A percentile compares a stretch with the other conserved stretches of the same genome.
These are phyloP conservation scores for Sclerotinia glacialis DNA, from an alignment of 2,329 filamentous ascomycete genomes.

Conservation along the genomic window DNA sequence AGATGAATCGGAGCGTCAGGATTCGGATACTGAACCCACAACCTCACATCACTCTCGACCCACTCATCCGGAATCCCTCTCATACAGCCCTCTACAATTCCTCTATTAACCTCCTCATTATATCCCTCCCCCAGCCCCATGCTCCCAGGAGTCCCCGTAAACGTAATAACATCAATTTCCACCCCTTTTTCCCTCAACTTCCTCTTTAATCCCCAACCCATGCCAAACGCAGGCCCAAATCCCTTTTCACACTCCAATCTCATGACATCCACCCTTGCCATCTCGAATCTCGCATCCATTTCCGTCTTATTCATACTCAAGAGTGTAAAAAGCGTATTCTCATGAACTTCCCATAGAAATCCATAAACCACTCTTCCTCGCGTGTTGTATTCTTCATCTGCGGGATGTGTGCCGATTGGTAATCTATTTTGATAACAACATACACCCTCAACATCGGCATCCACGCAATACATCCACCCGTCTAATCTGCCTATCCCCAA, in stretches of 20 bases:
- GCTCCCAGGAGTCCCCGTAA: neutral
- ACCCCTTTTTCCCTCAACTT: neutral
- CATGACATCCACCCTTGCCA: neutral
- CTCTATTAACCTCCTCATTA: constrained; percentile 6
- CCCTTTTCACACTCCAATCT: neutral
- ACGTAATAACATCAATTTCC: neutral
- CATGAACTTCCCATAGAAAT: neutral
- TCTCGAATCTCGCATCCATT: neutral
- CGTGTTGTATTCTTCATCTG: neutral
- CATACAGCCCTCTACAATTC: constrained; percentile 13
- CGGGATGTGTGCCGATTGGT: neutral
- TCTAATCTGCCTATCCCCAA: neutral
- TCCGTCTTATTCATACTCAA: neutral
- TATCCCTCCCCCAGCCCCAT: neutral
- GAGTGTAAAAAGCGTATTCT: neutral
- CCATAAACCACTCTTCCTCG: neutral
- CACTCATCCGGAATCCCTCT: constrained; percentile 8
- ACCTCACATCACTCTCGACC: constrained; percentile 16
- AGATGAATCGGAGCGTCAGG: neutral
- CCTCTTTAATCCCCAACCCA: constrained; percentile 8
- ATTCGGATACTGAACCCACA: neutral
- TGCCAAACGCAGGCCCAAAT: neutral
- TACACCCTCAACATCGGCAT: neutral
- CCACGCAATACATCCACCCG: constrained; percentile 11
- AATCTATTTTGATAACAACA: constrained; percentile 1